Evolutionary conservation across 1,284 basidiomycete species (phyloP).

Genomic region (Rhodotorula mucilaginosa): DNA sequence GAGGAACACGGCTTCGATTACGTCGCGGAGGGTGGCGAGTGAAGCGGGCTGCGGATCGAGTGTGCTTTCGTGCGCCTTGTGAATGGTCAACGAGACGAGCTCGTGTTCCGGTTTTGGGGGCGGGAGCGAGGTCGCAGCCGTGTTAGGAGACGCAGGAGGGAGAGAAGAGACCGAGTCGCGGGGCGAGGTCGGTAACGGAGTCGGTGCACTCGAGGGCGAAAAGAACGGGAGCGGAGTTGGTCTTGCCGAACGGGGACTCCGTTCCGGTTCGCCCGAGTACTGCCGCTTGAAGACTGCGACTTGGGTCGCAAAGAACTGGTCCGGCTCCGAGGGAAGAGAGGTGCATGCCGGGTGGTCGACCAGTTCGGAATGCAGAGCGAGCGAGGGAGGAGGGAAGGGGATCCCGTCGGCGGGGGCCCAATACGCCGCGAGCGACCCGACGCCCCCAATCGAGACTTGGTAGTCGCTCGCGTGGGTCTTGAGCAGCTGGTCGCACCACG

Average conservation of each 20-base stretch:
- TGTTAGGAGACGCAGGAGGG: background rate
- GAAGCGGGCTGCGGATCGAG: background rate
- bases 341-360: conserved; percentile 2
- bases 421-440: conserved; percentile 40
- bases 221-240: conserved; percentile 24
- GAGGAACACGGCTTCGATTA: background rate
- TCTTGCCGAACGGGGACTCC: conserved; percentile 47
- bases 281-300: conserved; percentile 62
- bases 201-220: background rate
- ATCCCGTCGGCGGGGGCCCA: conserved; percentile 19
- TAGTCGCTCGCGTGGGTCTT: conserved; percentile 31
- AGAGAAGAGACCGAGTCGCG: background rate
- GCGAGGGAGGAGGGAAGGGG: conserved; percentile 36
- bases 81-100: conserved; percentile 3
- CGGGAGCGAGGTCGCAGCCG: background rate
- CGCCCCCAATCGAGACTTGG: conserved; percentile 30
- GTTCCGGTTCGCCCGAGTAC: conserved; percentile 43
- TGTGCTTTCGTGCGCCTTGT: background rate
- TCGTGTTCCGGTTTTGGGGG: conserved; percentile 1
- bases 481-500: conserved; percentile 59
- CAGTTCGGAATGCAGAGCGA: conserved; percentile 33
- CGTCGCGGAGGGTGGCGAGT: background rate
- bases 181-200: background rate
- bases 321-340: conserved; percentile 21
- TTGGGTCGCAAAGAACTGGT: conserved; percentile 62